Evolutionary conservation across 2,329 filamentous ascomycete species (phyloP).

Genomic region (Ilyonectria mors-panacis): DNA sequence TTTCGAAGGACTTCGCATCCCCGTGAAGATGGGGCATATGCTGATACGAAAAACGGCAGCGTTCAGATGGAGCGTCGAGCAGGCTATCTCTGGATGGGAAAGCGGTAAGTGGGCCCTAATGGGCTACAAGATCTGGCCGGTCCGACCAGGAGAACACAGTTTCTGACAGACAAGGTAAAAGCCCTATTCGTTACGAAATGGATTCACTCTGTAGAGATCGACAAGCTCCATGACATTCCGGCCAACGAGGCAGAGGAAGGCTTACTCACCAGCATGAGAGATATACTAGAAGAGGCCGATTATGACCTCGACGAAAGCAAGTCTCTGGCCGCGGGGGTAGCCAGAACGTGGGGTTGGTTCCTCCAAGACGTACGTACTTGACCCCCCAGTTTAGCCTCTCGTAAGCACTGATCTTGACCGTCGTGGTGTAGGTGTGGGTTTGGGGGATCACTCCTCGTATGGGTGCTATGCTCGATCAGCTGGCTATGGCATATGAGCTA

Average conservation of each 20-base stretch:
- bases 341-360: conserved; percentile 27
- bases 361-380: conserved; percentile 29
- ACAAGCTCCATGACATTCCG: neutral
- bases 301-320: conserved; percentile 21
- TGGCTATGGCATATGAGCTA: conserved; percentile 25
- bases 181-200: conserved; percentile 32
- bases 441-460: conserved; percentile 36
- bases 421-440: conserved; percentile 33
- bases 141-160: neutral
- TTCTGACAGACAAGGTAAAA: neutral
- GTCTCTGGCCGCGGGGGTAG: conserved; percentile 28
- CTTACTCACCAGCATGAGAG: conserved; percentile 8
- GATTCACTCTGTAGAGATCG: conserved; percentile 33
- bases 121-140: neutral
- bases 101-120: conserved; percentile 20
- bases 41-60: conserved; percentile 36
- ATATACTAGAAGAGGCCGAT: conserved; percentile 30
- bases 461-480: conserved; percentile 18
- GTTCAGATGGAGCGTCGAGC: conserved; percentile 33
- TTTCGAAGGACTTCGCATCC: conserved; percentile 24
- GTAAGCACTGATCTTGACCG: neutral
- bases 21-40: conserved; percentile 30
- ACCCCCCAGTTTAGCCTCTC: neutral
- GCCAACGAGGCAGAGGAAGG: conserved; percentile 3
- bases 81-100: conserved; percentile 34